Percentiles rank a stretch among this genome's conserved stretches.
phyloP scores from a whole-genome alignment of 208 protist genomes.

The Phytomonas francai region DNA sequence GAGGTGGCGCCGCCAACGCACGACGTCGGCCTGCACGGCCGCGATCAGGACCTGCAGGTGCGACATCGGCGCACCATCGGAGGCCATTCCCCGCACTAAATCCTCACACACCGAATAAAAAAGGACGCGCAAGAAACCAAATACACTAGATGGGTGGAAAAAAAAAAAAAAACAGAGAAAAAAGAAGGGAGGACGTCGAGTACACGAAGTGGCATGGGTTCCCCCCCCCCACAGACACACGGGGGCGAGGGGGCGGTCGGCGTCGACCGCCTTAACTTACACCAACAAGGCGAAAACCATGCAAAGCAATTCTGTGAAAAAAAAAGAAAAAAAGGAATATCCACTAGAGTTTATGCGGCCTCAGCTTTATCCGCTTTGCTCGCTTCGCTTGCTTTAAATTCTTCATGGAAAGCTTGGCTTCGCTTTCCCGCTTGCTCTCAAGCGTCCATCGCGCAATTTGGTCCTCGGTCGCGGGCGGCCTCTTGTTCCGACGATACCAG shows the following conservation, averaged over 20 bases:
- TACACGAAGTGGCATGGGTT: too few relatives aligned
- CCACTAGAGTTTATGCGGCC: background rate
- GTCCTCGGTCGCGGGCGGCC: conserved; percentile 32
- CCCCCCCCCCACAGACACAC: too few relatives aligned
- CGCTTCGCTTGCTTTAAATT: conserved; percentile 35
- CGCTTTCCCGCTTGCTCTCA: conserved; percentile 27
- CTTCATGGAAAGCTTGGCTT: conserved; percentile 24
- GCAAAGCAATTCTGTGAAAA: background rate
- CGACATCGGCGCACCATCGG: conserved; percentile 18
- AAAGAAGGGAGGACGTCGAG: conserved; percentile 5
- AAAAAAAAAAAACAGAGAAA: conserved; percentile 6
- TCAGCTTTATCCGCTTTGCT: conserved; percentile 10
- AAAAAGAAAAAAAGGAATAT: background rate
- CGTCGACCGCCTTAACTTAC: background rate
- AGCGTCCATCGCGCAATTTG: conserved; percentile 33
- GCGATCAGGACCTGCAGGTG: conserved; percentile 32
- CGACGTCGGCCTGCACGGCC: conserved; percentile 35
- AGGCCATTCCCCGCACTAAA: too few relatives aligned
- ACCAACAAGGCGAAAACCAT: background rate
- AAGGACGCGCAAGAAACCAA: background rate
- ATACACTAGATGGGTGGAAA: background rate
- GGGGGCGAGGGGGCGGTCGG: too few relatives aligned
- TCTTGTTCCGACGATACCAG: conserved; percentile 61
- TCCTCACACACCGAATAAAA: conserved; percentile 5
- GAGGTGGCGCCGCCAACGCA: conserved; percentile 73